Evolutionary conservation across 257 asterid species (phyloP), one percentile per base, ranked within the genome.

Genomic region (Euphrasia confusa): DNA sequence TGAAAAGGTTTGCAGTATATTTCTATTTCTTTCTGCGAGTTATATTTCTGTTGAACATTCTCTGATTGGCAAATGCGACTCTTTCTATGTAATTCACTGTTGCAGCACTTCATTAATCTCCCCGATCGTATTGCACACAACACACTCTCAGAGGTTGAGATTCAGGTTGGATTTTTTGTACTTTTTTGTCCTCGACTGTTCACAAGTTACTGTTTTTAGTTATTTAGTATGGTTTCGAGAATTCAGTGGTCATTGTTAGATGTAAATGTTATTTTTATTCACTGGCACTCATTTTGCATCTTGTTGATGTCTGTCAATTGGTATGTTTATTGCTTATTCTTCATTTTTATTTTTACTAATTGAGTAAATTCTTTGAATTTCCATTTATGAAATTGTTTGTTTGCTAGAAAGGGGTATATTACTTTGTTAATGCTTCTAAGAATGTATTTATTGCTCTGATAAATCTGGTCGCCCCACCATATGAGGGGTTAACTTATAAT

Each of bases 101-200:
- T 68, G 75, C 88, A 93, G 99, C 78, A 69, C 85, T 83, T 93
- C 37, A 80, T 72, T 68, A 79, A 77, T 75, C 88, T 87, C 65
- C 90, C 96, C 11, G 96, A 89, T 72, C 87, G 81, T 66, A 56
- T 30, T 63, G 87, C 82, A 0, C 99, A 93, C 69, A 88, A 85
- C 68, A 56, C 73, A 13, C 85, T 93, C 61, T 79, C 97, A 21
- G 92, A 83, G 73, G 67, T 64, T 67, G 99, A 93, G 71, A 81
- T 93, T 75, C 95, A 93, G 99, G 99, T 92, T 54, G 60, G 32
- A 8, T 53, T 65, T 18, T 53, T 28, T 17, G 26, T 49, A 27
- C 32, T 12, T 11, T 50, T 17, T 50, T 50, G 30, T 15, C 21
- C 56, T n/a, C 5, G 61, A 48, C 28, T 37, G 58, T 33, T 58